Percentiles rank a stretch among this genome's conserved stretches.
These are phyloP conservation scores for Abeoforma whisleri DNA, from an alignment of 78 protist genomes.

Conservation along the genomic window DNA sequence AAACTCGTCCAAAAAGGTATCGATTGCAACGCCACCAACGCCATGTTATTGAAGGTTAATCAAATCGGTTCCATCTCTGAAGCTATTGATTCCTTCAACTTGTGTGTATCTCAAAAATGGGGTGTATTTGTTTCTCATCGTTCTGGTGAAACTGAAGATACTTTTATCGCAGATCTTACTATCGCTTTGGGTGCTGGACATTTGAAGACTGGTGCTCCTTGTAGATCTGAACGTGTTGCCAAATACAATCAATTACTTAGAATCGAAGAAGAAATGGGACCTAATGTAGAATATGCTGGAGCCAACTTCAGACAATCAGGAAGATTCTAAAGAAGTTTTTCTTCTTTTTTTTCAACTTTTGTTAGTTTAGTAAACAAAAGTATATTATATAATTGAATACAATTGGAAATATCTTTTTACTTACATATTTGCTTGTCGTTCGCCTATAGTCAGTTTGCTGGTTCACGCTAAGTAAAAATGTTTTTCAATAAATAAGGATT, in stretches of 20 bases:
- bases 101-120: conserved; percentile 69
- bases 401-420: too few relatives aligned
- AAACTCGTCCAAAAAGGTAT: conserved; percentile 84
- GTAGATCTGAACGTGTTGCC: conserved; percentile 94
- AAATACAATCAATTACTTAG: conserved; percentile 98
- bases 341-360: too few relatives aligned
- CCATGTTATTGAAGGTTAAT: conserved; percentile 94
- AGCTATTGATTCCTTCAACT: conserved; percentile 72
- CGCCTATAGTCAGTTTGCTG: too few relatives aligned
- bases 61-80: conserved; percentile 90
- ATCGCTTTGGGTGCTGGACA: conserved; percentile 91
- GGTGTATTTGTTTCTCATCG: conserved; percentile 95
- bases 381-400: too few relatives aligned
- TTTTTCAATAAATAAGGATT: too few relatives aligned
- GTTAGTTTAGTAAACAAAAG: too few relatives aligned
- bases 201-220: conserved; percentile 99
- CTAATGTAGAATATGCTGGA: conserved; percentile 28
- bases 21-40: conserved; percentile 80
- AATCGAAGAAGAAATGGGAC: conserved; percentile 70
- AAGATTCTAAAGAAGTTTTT: too few relatives aligned
- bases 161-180: conserved; percentile 94
- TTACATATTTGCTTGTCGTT: too few relatives aligned
- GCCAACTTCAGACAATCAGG: too few relatives aligned
- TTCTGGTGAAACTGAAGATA: conserved; percentile 95
- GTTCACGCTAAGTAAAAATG: too few relatives aligned